Base-by-base conservation (phyloP, 371 early-diverging fungal species). In the Mortierella sp. region DNA sequence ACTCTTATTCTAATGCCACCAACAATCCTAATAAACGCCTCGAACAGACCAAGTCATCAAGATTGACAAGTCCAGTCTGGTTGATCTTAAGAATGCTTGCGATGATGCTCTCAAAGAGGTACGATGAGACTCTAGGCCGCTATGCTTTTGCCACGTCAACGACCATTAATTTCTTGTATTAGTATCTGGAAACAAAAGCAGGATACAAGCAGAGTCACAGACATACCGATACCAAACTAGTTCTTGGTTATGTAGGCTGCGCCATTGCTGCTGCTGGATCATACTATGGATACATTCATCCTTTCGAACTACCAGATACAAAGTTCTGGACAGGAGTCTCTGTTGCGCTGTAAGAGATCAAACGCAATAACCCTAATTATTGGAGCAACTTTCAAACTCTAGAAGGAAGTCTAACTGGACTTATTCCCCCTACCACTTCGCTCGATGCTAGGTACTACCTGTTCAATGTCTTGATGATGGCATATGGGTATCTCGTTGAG, bases 51-150 rank as follows among this genome's bases (percentile, higher is more conserved):
- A 72, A 16, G 69, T 63, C 67, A 69, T 75, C 69, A 80, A 75
- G 69, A 76, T 67, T 55, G 81, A 80, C 76, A 80, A 80, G 69
- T 80, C 81, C 69, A 80, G 24, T 48, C 50, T 80, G 58, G 28
- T 69, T 22, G 81, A 80, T 61, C 60, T 80, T 59, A 80, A 80
- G 72, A 71, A 58, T 33, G 81, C 81, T n/a, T 75, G 81, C 48
- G 81, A 80, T 48, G 81, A 80, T 22, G 81, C 81, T 9, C 60
- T 80, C 62, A 67, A 75, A 41, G 81, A 75, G 81, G 81, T 80
- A 80, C 13, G 16, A 11, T 4, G 16, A 16, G 45, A 47, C 48
- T n/a, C 38, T 24, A 33, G 36, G 16, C 10, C 13, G 9, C 21
- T 36, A 19, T 72, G 38, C 19, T 48, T 28, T 33, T 60, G 62